Conservation (phyloP, 371 early-diverging fungal genomes). For the Parasitella parasitica region DNA sequence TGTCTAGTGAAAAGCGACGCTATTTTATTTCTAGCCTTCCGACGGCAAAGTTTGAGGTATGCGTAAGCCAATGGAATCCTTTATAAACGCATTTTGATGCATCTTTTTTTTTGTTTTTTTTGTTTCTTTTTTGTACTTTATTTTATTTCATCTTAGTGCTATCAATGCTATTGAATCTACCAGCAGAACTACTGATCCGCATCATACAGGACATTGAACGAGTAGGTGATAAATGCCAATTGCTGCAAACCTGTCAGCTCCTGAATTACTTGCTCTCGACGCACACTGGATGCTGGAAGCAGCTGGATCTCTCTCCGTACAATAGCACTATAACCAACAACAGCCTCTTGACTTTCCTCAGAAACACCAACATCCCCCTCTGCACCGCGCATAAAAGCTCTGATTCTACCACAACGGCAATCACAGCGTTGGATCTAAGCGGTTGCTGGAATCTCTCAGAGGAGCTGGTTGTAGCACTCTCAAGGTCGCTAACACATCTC, state of each 20-base stretch:
- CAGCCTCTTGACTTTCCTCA: slow-evolving; percentile 25
- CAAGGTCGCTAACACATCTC: slow-evolving; percentile 23
- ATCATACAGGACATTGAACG: slow-evolving; percentile 11
- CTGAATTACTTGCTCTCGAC: slow-evolving; percentile 18
- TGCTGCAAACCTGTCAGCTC: slow-evolving; percentile 23
- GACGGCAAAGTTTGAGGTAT: neutral
- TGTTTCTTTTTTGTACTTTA: neutral
- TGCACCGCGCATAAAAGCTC: neutral
- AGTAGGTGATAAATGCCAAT: slow-evolving; percentile 33
- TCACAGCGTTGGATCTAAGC: slow-evolving; percentile 26
- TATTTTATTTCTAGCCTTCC: too few species aligned
- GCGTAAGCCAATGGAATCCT: neutral
- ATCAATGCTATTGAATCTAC: slow-evolving; percentile 17
- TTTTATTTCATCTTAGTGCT: neutral
- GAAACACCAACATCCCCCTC: slow-evolving; percentile 18
- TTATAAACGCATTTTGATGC: neutral
- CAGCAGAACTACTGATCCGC: slow-evolving; percentile 24
- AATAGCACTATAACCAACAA: slow-evolving; percentile 17
- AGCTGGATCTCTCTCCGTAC: slow-evolving; percentile 34
- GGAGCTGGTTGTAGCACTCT: slow-evolving; percentile 25
- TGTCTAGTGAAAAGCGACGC: too few species aligned
- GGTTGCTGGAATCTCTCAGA: slow-evolving; percentile 36
- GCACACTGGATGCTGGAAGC: slow-evolving; percentile 35
- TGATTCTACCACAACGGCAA: neutral
- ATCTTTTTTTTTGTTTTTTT: neutral